Conservation (phyloP, 257 asterid genomes). For the Nemophila menziesii region DNA sequence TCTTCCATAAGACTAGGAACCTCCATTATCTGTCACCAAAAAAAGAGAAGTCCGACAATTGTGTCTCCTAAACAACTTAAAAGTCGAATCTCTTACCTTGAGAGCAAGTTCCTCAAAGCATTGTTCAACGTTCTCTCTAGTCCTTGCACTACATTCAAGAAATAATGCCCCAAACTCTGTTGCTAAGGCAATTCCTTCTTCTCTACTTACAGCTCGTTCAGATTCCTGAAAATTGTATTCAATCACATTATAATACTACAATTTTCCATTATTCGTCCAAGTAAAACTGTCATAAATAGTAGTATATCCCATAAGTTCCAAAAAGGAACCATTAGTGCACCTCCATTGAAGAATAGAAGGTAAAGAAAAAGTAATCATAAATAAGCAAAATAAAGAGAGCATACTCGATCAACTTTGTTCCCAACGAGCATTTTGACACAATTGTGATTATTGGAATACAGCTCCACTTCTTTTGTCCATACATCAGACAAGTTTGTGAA, state of each 20-base stretch:
- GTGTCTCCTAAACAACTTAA: neutral
- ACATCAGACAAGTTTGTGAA: constrained; percentile 71
- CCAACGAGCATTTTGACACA: constrained; percentile 91
- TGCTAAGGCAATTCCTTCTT: constrained; percentile 69
- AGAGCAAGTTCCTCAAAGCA: constrained; percentile 72
- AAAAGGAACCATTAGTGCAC: neutral
- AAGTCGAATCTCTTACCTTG: constrained; percentile 36
- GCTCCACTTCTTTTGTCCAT: constrained; percentile 86
- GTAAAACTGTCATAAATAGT: neutral
- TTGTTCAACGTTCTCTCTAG: constrained; percentile 72
- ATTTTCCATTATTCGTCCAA: neutral
- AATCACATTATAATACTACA: neutral
- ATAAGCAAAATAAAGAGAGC: constrained; percentile 7
- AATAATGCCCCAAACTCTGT: constrained; percentile 69
- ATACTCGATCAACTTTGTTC: constrained; percentile 80
- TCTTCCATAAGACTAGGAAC: constrained; percentile 82
- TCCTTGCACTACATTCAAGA: constrained; percentile 86
- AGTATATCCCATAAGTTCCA: neutral
- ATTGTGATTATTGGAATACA: constrained; percentile 63
- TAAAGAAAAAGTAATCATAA: neutral
- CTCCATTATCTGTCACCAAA: constrained; percentile 66
- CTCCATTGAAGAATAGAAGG: neutral
- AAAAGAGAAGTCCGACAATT: neutral
- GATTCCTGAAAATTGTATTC: constrained; percentile 47
- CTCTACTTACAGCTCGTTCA: constrained; percentile 64